Conservation (phyloP, 2,329 filamentous ascomycete genomes). For the Pseudogymnoascus destructans region DNA sequence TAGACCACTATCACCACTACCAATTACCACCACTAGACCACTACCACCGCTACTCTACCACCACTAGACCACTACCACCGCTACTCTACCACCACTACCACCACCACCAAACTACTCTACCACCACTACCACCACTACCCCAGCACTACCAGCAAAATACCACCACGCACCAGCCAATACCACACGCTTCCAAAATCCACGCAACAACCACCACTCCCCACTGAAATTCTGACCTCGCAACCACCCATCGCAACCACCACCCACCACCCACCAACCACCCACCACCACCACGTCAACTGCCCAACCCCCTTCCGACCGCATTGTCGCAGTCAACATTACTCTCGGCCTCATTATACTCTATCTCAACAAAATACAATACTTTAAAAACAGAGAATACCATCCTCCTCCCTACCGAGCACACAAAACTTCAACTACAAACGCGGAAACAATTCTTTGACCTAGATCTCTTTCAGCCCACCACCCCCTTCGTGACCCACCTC, state of each 20-base stretch:
- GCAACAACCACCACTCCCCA: conserved; percentile 3
- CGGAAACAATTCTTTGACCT: background rate
- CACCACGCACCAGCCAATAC: background rate
- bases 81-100: no score
- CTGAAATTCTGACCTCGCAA: conserved; percentile 1
- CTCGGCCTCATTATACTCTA: conserved; percentile 28
- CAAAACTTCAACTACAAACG: background rate
- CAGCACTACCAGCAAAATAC: background rate
- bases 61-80: no score
- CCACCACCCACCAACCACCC: background rate
- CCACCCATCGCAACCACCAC: background rate
- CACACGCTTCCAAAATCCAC: background rate
- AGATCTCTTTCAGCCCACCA: background rate
- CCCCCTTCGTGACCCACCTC: background rate
- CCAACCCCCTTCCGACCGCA: conserved; percentile 2
- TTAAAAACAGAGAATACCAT: background rate
- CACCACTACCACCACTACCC: background rate
- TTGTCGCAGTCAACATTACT: conserved; percentile 23
- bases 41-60: no score
- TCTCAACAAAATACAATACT: conserved; percentile 27
- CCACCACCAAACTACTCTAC: no score
- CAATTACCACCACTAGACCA: no score
- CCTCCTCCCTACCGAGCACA: background rate
- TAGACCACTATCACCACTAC: no score
- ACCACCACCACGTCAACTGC: background rate